Conservation (phyloP, 1,284 basidiomycete species). For the Phellinidium pouzarii region DNA sequence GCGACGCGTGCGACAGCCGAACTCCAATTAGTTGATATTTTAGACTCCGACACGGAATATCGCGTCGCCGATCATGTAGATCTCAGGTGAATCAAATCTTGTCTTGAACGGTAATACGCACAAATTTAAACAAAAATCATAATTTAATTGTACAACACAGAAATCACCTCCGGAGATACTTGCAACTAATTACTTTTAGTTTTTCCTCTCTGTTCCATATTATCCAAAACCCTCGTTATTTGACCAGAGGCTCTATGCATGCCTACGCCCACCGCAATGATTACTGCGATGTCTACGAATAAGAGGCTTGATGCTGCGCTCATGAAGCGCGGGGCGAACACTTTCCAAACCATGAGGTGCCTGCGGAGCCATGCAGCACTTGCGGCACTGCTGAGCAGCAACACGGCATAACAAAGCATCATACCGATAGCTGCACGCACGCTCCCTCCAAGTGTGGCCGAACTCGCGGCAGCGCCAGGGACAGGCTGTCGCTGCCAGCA, state of each 20-base stretch:
- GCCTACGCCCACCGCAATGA: constrained; percentile 42
- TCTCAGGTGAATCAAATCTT: too few relatives aligned
- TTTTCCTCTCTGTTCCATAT: constrained; percentile 1
- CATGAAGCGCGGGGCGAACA: constrained; percentile 95
- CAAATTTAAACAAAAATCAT: too few relatives aligned
- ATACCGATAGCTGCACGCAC: constrained; percentile 54
- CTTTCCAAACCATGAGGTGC: constrained; percentile 99
- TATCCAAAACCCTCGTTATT: constrained; percentile 29
- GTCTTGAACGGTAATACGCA: too few relatives aligned
- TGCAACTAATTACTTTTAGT: not conserved
- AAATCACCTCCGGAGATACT: not conserved
- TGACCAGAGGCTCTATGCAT: constrained; percentile 54
- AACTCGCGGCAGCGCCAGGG: constrained; percentile 13
- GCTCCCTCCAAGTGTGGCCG: constrained; percentile 29
- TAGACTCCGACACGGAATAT: not conserved
- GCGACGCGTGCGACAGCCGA: not conserved
- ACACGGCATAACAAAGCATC: constrained; percentile 60
- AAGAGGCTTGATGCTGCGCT: constrained; percentile 51
- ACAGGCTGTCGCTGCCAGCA: constrained; percentile 82
- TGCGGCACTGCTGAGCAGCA: constrained; percentile 66
- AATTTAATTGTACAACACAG: not conserved
- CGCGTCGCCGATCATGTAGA: constrained; percentile 2
- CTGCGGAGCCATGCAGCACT: constrained; percentile 75
- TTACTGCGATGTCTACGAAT: constrained; percentile 48
- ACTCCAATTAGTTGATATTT: not conserved